Evolutionary conservation across 495 filamentous ascomycete genomes (phyloP), one percentile per base, ranked within the genome.

Genomic region (Tuber calosporum): DNA sequence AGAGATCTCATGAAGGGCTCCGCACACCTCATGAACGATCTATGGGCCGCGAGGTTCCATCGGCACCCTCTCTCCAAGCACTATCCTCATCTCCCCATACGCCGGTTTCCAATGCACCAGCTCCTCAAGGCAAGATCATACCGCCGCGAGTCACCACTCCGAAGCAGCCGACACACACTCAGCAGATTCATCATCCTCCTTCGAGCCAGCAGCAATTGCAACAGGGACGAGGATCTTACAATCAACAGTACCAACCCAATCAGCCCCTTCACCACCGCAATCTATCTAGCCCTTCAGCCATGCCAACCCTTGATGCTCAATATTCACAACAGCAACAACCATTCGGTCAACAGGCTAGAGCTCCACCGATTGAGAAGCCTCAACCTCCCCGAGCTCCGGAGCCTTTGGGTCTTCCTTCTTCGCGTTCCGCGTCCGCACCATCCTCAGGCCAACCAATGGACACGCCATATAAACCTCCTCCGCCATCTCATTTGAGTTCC

Each of bases 371-470:
- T 68, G 70, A 68, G 22, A 71, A 78, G 37, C 62, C 39, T 36
- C 74, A 73, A 40, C 76, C 69, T 22, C 26, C n/a, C n/a, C 72
- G 71, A 38, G 19, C 42, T 39, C 67, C 74, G 45, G 68, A 79
- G 20, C 62, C 68, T 42, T 40, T 75, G n/a, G 73, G 69, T 45
- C 66, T 69, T 17, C 78, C 77, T n/a, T 74, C 72, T 37, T 71
- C 78, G 42, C 77, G 78, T 7, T 75, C 76, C 38, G 70, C 73
- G 67, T 78, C 76, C 42, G 69, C 78, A 37, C 72, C 77, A 26
- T 73, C 74, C 19, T 40, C 72, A 34, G 68, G 67, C 13, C 71
- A 74, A n/a, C 72, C 73, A 40, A 17, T 67, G 0, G 39, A 34
- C 20, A n/a, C 72, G 67, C 20, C 72, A 20, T 75, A 79, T 69